phyloP scores from a whole-genome alignment of 805 yeast species.

The Hanseniaspora lachancei region DNA sequence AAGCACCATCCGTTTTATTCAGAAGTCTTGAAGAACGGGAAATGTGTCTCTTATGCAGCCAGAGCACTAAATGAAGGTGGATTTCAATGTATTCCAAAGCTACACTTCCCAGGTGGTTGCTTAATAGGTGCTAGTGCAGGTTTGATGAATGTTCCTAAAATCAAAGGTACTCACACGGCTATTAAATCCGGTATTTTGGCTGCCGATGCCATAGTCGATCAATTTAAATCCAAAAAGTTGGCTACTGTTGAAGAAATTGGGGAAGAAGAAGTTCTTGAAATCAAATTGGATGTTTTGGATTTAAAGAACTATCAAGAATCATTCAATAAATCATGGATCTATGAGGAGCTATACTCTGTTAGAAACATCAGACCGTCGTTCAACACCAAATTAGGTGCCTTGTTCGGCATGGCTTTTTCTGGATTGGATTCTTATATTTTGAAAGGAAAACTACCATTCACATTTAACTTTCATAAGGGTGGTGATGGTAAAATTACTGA shows the following conservation, averaged over 20 bases:
- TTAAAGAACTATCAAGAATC: constrained; percentile 49
- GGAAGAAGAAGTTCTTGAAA: constrained; percentile 12
- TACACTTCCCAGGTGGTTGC: constrained; percentile 92
- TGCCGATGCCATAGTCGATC: constrained; percentile 65
- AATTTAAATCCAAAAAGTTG: constrained; percentile 32
- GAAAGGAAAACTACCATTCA: constrained; percentile 77
- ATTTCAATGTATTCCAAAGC: constrained; percentile 76
- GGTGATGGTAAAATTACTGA: constrained; percentile 58
- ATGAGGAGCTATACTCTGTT: constrained; percentile 67
- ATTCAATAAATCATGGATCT: constrained; percentile 70
- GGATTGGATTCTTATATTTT: constrained; percentile 72
- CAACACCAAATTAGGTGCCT: constrained; percentile 55
- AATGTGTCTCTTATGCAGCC: constrained; percentile 87
- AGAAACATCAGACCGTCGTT: constrained; percentile 91
- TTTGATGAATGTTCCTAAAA: constrained; percentile 91
- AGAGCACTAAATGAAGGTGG: constrained; percentile 98
- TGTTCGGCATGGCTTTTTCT: constrained; percentile 73
- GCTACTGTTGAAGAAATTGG: constrained; percentile 29
- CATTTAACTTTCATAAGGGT: constrained; percentile 52
- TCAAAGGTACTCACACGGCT: constrained; percentile 96
- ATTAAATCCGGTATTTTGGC: constrained; percentile 93
- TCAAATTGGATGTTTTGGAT: constrained; percentile 31
- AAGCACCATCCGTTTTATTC: constrained; percentile 80
- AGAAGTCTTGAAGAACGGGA: constrained; percentile 69
- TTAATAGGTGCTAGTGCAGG: constrained; percentile 94